Conservation (phyloP, 345 rosid species). For the Brassica cretica region DNA sequence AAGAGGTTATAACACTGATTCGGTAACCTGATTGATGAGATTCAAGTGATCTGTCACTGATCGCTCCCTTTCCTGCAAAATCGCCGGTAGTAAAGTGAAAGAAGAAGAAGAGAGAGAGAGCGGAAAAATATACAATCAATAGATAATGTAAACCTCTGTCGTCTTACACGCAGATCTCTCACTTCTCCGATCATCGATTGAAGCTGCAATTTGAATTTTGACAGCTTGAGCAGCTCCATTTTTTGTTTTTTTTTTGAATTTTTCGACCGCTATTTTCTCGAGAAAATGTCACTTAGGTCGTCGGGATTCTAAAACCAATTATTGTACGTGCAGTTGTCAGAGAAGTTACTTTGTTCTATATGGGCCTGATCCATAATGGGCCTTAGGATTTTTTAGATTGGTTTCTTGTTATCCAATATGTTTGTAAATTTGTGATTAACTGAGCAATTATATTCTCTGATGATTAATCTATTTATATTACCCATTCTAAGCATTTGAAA, state of each 20-base stretch:
- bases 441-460: no score
- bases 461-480: no score
- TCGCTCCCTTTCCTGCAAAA: conserved; percentile 59
- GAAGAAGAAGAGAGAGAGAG: conserved; percentile 15
- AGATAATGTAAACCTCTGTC: conserved; percentile 18
- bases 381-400: neutral
- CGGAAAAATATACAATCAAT: conserved; percentile 9
- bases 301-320: neutral
- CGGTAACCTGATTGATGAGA: conserved; percentile 52
- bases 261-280: conserved; percentile 30
- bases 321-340: neutral
- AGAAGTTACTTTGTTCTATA: neutral
- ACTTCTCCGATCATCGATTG: conserved; percentile 61
- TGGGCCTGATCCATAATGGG: conserved; percentile 21
- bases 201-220: conserved; percentile 82
- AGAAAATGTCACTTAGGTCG: conserved; percentile 22
- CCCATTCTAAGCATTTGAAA: no score
- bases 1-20: neutral
- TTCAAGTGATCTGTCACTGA: conserved; percentile 55
- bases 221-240: conserved; percentile 83
- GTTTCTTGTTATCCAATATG: no score
- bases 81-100: neutral
- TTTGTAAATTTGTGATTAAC: no score
- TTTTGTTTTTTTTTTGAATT: conserved; percentile 28
- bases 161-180: conserved; percentile 64